Evolutionary conservation across 768 basidiomycete genomes (phyloP).

Genomic region (Crepidotus variabilis): DNA sequence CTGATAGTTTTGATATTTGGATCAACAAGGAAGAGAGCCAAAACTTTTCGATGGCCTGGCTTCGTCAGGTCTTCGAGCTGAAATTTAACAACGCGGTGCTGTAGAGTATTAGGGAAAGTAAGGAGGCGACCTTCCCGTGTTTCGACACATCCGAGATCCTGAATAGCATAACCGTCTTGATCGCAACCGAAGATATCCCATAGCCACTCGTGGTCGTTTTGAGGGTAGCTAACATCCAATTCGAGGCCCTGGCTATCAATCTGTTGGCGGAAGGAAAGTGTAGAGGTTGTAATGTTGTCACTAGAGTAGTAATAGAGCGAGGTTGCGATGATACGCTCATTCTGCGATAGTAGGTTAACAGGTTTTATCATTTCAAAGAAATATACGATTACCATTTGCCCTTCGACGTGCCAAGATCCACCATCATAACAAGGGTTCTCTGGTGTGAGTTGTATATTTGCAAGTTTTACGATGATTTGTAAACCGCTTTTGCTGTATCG

Average conservation of each 20-base stretch:
- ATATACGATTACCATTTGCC: conserved; percentile 9
- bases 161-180: conserved; percentile 19
- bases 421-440: conserved; percentile 14
- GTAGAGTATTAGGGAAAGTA: conserved; percentile 38
- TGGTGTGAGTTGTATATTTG: conserved; percentile 12
- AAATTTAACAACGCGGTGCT: conserved; percentile 37
- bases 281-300: conserved; percentile 20
- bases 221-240: conserved; percentile 16
- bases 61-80: conserved; percentile 30
- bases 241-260: conserved; percentile 1
- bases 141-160: conserved; percentile 28
- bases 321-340: conserved; percentile 30
- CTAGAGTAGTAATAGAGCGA: conserved; percentile 26
- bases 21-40: conserved; percentile 39
- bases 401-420: not conserved
- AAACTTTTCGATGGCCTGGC: conserved; percentile 39
- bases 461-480: conserved; percentile 1
- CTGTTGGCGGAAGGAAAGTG: conserved; percentile 21
- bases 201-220: conserved; percentile 27
- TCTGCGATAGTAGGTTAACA: conserved; percentile 12
- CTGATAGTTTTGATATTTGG: conserved; percentile 26
- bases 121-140: conserved; percentile 32
- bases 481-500: not conserved
- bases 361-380: no score
- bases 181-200: conserved; percentile 21